Percentiles rank a stretch among this genome's conserved stretches.
These are phyloP conservation scores for Aspergillus transmontanensis DNA, from an alignment of 2,329 filamentous ascomycete species.

Conservation along the genomic window DNA sequence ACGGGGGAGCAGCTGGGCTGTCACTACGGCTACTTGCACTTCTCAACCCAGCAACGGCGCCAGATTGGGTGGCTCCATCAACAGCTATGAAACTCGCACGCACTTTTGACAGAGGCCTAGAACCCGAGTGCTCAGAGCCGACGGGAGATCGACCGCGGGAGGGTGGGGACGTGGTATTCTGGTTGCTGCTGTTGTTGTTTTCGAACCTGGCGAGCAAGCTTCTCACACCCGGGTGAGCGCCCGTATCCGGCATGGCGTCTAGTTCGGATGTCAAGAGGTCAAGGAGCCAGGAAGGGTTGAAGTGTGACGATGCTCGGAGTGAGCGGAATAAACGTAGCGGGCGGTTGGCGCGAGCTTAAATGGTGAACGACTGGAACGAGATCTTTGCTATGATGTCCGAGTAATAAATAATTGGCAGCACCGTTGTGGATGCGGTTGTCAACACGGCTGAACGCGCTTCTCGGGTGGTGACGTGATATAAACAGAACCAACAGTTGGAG, in stretches of 20 bases:
- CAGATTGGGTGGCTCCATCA: constrained; percentile 54
- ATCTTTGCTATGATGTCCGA: background rate
- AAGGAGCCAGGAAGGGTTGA: background rate
- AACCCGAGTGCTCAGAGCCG: constrained; percentile 43
- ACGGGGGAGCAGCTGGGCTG: constrained; percentile 28
- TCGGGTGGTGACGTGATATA: constrained; percentile 23
- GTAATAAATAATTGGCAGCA: background rate
- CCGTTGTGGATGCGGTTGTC: background rate
- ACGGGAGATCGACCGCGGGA: constrained; percentile 72
- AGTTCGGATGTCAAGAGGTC: background rate
- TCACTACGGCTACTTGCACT: constrained; percentile 43
- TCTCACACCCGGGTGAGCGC: constrained; percentile 57
- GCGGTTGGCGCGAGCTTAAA: background rate
- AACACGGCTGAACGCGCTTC: constrained; percentile 8
- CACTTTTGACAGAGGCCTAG: constrained; percentile 71
- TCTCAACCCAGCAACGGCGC: constrained; percentile 44
- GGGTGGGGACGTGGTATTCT: constrained; percentile 62
- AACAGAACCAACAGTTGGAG: constrained; percentile 15
- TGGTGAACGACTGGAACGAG: background rate
- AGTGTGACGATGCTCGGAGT: background rate
- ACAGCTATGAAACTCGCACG: constrained; percentile 75
- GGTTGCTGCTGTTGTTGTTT: constrained; percentile 62
- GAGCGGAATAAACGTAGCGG: background rate
- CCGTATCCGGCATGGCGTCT: constrained; percentile 24
- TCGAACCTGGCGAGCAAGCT: constrained; percentile 82